Conservation (phyloP, 306 rosid genomes). For the Prinsepia uniflora region DNA sequence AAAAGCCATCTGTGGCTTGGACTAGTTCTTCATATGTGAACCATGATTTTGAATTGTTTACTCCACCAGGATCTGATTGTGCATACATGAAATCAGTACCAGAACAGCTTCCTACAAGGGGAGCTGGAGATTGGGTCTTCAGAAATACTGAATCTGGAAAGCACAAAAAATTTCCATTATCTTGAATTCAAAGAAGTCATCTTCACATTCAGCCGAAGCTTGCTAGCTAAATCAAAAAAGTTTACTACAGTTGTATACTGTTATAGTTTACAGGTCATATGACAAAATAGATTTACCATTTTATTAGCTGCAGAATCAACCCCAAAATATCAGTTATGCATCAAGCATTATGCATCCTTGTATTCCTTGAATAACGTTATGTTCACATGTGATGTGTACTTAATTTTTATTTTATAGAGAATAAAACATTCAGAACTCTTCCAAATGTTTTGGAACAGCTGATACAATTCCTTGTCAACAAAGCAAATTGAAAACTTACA, state of each 20-base stretch:
- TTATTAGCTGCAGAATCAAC: too few species aligned
- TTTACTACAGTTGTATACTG: neutral
- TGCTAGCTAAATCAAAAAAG: constrained; percentile 15
- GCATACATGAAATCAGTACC: constrained; percentile 57
- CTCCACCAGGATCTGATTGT: constrained; percentile 67
- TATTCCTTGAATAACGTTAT: neutral
- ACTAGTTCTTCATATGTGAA: constrained; percentile 77
- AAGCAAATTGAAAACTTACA: neutral
- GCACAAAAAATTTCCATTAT: constrained; percentile 28
- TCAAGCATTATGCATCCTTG: neutral
- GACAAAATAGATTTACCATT: neutral
- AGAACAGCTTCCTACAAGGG: constrained; percentile 43
- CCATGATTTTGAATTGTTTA: constrained; percentile 64
- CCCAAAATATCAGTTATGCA: neutral
- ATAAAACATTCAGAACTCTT: neutral
- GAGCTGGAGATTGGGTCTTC: constrained; percentile 63
- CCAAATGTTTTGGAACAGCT: neutral
- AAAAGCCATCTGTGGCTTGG: constrained; percentile 82
- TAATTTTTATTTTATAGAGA: neutral
- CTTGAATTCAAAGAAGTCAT: constrained; percentile 16
- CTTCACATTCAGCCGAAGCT: constrained; percentile 15
- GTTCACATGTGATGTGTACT: neutral
- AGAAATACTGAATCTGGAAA: constrained; percentile 64
- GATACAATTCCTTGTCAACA: neutral
- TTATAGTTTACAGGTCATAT: constrained; percentile 3